These are phyloP conservation scores for Colletotrichum lupini DNA, from an alignment of 2,329 filamentous ascomycete species.

Conservation along the genomic window DNA sequence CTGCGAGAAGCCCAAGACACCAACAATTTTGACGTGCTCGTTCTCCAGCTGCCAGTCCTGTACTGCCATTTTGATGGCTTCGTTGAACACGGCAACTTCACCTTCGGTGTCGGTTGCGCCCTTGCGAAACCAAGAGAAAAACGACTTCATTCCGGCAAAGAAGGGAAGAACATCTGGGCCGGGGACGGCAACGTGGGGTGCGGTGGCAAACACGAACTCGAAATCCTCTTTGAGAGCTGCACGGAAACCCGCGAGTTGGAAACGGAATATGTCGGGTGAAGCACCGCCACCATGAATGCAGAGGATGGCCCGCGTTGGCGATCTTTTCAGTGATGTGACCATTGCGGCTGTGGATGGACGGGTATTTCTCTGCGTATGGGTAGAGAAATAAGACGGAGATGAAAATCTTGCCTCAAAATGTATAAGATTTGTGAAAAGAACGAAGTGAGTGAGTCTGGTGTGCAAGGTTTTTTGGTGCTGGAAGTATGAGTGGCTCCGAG, in stretches of 20 bases:
- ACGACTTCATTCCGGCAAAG: conserved; percentile 3
- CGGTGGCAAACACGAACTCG: conserved; percentile 6
- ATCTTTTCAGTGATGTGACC: too few relatives aligned
- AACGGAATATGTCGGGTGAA: conserved; percentile 8
- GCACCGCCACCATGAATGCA: conserved; percentile 10
- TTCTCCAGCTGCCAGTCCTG: conserved; percentile 1
- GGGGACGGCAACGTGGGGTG: not conserved
- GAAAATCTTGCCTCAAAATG: too few relatives aligned
- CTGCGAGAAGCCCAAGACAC: conserved; percentile 11
- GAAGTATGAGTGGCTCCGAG: too few relatives aligned
- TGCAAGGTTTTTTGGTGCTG: too few relatives aligned
- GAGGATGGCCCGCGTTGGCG: conserved; percentile 1
- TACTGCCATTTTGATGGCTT: not conserved
- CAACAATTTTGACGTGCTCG: not conserved
- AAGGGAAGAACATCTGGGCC: conserved; percentile 16
- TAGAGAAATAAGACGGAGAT: too few relatives aligned
- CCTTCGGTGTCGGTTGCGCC: not conserved
- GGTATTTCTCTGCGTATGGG: too few relatives aligned
- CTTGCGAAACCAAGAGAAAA: conserved; percentile 10
- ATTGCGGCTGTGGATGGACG: too few relatives aligned
- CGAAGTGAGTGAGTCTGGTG: too few relatives aligned
- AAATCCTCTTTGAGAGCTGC: conserved; percentile 7
- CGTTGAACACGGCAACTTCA: conserved; percentile 2
- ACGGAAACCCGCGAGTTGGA: not conserved
- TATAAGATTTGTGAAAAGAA: too few relatives aligned